Evolutionary conservation across 805 yeast species (phyloP), one percentile per base, ranked within the genome.

Genomic region (Myxozyma geophila): DNA sequence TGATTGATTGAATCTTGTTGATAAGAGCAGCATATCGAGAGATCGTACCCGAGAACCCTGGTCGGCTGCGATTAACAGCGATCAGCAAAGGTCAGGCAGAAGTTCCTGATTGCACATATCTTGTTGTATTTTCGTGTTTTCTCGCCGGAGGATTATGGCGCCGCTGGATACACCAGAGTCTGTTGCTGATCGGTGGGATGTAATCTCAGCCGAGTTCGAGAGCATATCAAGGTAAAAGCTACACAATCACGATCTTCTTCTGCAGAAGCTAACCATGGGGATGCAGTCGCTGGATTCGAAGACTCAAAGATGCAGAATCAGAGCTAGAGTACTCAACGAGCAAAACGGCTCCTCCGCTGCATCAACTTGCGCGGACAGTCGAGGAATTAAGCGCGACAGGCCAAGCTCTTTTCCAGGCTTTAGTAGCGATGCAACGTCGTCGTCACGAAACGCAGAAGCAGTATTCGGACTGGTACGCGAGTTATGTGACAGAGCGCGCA

Each of bases 391-490:
- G 54, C 39, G 48, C 53, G 17, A 63, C 67, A n/a, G 64, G 67
- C 7, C 50, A 59, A 28, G 48, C 64, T 5, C 59, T 63, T 2
- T 63, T 63, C 28, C 58, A 55, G 19, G 67, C 64, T 3, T 28
- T 63, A 12, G 52, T 63, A 12, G 61, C 64, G 47, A 33, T 63
- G 37, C 67, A 63, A 51, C 47, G 50, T 15, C 67, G 64, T n/a
- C 64, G 67, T 12, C 58, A 48, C 10, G 67, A 63, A 17, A 63
- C 58, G n/a, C 60, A 63, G 21, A 28, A 50, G 28, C 59, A 60
- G 40, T 63, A 63, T 33, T 49, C 54, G 7, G 60, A 52, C 12
- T 63, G 67, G 67, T 56, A 63, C 40, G 59, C 52, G 19, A 53
- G 37, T 13, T 63, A 63, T 43, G 47, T 37, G 41, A 49, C 36